Evolutionary conservation across 805 yeast genomes (phyloP), one percentile per base, ranked within the genome.

Genomic region (Barnettozyma wickerhamii): DNA sequence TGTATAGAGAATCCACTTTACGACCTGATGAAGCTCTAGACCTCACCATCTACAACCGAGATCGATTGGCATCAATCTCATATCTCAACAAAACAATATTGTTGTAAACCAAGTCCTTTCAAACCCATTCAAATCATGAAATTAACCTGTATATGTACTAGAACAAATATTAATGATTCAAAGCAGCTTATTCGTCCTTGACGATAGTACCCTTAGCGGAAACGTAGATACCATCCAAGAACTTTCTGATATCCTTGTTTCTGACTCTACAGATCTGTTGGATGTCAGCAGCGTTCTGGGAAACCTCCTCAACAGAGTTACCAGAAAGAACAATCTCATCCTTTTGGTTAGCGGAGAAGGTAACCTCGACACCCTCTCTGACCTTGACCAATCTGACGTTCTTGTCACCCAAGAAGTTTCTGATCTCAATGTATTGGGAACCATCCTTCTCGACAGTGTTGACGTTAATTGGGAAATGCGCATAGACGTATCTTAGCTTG

Each of bases 181-280:
- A 23, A 41, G 19, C 34, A 33, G 38, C 21, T 60, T 64, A 67
- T 20, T 57, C 59, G 35, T 82, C 90, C 68, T 81, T 86, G 53
- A 73, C 84, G 67, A 91, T 77, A 69, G 76, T 75, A 65, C 96
- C 95, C 75, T 84, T 85, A 77, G 85, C 95, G 58, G 97, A 90
- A 64, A 91, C 99, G 74, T 91, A 91, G 77, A 91, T 90, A 89
- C 99, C 99, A 74, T 95, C 99, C 81, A 93, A 85, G 83, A 91
- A 91, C 82, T 91, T 91, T 78, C 99, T 87, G 90, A 93, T 91
- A 93, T 91, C 99, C 91, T 93, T 93, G 93, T 91, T 91, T 81
- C 96, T 86, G 68, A 89, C 98, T 72, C 95, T 82, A 81, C 97
- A 89, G 72, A 80, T 80, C 79, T 91, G 98, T 76, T 91, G 96